These are phyloP conservation scores for Angomonas desouzai DNA, from an alignment of 208 protist species.

Conservation along the genomic window DNA sequence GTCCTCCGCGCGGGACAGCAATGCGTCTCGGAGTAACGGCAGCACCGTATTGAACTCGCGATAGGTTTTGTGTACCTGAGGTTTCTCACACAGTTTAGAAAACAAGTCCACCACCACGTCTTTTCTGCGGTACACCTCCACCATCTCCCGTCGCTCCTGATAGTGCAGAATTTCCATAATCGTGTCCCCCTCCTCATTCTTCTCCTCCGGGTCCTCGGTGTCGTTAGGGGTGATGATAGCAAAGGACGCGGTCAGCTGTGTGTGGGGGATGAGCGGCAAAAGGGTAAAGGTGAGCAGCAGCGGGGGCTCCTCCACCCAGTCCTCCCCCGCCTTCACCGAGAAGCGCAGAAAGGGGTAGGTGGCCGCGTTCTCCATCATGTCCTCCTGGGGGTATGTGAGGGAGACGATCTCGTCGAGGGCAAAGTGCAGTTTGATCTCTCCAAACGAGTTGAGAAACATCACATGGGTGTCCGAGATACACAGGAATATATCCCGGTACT, in stretches of 20 bases:
- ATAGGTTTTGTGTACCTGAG: background rate
- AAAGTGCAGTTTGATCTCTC: conserved; percentile 27
- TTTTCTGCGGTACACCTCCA: background rate
- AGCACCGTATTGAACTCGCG: background rate
- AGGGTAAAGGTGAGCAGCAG: conserved; percentile 20
- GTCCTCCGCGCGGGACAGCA: background rate
- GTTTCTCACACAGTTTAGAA: background rate
- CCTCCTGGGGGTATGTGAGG: conserved; percentile 12
- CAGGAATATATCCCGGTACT: conserved; percentile 27
- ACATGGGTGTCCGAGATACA: conserved; percentile 31
- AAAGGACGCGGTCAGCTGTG: conserved; percentile 1
- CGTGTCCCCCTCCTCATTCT: background rate
- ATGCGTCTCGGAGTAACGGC: background rate
- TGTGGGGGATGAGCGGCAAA: conserved; percentile 15
- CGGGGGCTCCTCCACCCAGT: conserved; percentile 18
- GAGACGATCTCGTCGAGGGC: conserved; percentile 28
- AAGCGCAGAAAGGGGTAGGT: conserved; percentile 20
- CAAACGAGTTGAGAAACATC: conserved; percentile 45
- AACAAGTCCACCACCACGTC: background rate
- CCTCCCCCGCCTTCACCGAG: conserved; percentile 13
- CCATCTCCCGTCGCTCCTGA: background rate
- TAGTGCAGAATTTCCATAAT: conserved; percentile 6
- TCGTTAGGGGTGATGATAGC: background rate
- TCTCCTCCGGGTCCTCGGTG: background rate
- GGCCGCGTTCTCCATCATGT: background rate